Conservation (phyloP, 306 rosid species). For the Hippophae gyantsensis region DNA sequence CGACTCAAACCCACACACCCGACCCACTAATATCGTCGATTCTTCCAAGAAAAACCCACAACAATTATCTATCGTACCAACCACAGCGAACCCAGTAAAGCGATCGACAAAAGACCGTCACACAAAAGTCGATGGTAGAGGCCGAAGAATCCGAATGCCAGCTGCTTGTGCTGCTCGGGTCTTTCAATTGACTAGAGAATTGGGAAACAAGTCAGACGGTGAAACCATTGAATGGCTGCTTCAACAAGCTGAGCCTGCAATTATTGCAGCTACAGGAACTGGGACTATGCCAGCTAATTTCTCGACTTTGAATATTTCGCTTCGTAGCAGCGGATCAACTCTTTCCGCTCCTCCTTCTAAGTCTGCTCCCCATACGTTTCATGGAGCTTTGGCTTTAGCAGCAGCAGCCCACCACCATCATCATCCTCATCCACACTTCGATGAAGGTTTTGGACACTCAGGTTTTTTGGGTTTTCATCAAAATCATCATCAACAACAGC, state of each 20-base stretch:
- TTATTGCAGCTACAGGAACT: constrained; percentile 73
- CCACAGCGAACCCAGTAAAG: constrained; percentile 28
- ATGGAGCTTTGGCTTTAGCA: constrained; percentile 46
- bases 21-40: constrained; percentile 22
- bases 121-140: constrained; percentile 86
- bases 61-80: constrained; percentile 12
- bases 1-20: constrained; percentile 28
- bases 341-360: constrained; percentile 74
- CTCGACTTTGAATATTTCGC: constrained; percentile 65
- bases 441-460: constrained; percentile 56
- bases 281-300: constrained; percentile 90
- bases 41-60: constrained; percentile 18
- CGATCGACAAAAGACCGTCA: constrained; percentile 86
- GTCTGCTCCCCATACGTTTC: constrained; percentile 64
- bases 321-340: constrained; percentile 68
- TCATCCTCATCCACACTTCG: constrained; percentile 39
- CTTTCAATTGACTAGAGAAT: constrained; percentile 75
- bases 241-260: constrained; percentile 87
- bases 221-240: constrained; percentile 91
- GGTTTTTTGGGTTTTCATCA: constrained; percentile 65
- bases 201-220: constrained; percentile 85
- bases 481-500: constrained; percentile 36
- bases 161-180: constrained; percentile 91
- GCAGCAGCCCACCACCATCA: constrained; percentile 19
- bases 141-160: constrained; percentile 90